A percentile compares a stretch with the other conserved stretches of the same genome.
Evolutionary conservation across 768 basidiomycete species (phyloP).

Genomic region (Fistulinella prunicolor): DNA sequence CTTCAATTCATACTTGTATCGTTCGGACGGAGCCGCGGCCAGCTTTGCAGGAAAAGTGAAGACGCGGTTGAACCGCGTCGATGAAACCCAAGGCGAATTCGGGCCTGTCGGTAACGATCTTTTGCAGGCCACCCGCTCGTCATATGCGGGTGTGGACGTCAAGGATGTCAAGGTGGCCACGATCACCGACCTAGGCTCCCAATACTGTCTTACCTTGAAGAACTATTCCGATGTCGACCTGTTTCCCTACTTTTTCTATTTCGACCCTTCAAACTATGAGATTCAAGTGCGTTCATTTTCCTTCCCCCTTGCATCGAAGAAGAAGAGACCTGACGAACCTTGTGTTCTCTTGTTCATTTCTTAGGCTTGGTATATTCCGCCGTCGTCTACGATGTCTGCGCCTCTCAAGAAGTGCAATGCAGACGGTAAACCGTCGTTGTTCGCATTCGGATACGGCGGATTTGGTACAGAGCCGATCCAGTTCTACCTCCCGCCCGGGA

Average conservation of each 20-base stretch:
- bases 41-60: slow-evolving; percentile 12
- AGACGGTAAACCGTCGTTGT: slow-evolving; percentile 9
- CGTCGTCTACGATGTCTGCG: not conserved
- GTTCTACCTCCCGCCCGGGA: slow-evolving; percentile 7
- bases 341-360: too few species aligned
- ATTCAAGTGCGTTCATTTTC: slow-evolving; percentile 8
- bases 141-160: slow-evolving; percentile 1
- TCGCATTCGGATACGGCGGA: slow-evolving; percentile 20
- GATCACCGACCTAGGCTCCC: slow-evolving; percentile 8
- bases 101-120: slow-evolving; percentile 13
- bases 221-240: slow-evolving; percentile 16
- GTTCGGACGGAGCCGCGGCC: slow-evolving; percentile 6
- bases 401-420: slow-evolving; percentile 4
- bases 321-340: not conserved
- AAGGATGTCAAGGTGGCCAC: slow-evolving; percentile 10
- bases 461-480: slow-evolving; percentile 20
- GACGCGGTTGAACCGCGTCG: slow-evolving; percentile 11
- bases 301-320: not conserved
- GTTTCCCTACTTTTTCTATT: slow-evolving; percentile 25
- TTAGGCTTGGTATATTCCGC: slow-evolving; percentile 19
- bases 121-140: not conserved
- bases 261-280: slow-evolving; percentile 21
- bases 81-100: not conserved
- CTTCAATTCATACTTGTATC: slow-evolving; percentile 21
- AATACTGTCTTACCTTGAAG: slow-evolving; percentile 18